These are phyloP conservation scores for Globisporangium cylindrosporum DNA, from an alignment of 352 stramenopile genomes.

Conservation along the genomic window DNA sequence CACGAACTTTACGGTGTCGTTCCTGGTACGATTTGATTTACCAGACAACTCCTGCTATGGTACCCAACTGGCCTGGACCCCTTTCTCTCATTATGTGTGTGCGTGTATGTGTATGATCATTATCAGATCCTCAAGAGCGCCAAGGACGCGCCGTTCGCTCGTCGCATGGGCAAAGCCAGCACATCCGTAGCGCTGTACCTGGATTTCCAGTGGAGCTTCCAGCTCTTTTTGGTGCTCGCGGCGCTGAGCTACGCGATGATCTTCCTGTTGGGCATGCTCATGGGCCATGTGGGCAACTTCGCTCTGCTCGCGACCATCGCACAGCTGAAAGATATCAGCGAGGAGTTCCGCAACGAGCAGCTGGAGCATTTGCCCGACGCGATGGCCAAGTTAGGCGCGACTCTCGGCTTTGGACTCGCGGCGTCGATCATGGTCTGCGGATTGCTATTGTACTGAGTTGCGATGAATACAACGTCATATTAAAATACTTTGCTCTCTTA, in stretches of 20 bases:
- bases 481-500: conserved; percentile 6
- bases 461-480: not conserved
- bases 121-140: conserved; percentile 59
- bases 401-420: conserved; percentile 45
- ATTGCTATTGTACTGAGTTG: conserved; percentile 21
- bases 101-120: not conserved
- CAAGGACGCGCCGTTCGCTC: conserved; percentile 65
- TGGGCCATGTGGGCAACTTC: conserved; percentile 70
- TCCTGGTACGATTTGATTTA: conserved; percentile 25
- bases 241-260: conserved; percentile 56
- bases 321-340: conserved; percentile 62
- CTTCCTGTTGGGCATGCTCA: conserved; percentile 38
- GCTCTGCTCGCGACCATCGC: conserved; percentile 52
- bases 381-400: conserved; percentile 41
- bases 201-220: conserved; percentile 60
- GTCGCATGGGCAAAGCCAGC: conserved; percentile 39
- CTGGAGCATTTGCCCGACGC: conserved; percentile 53
- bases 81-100: not conserved
- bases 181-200: conserved; percentile 56
- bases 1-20: conserved; percentile 56
- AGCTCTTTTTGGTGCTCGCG: conserved; percentile 60
- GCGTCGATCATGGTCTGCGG: conserved; percentile 55
- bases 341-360: conserved; percentile 68
- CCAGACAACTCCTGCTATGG: not conserved
- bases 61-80: not conserved